Evolutionary conservation across 108 stramenopile species (phyloP).

Genomic region (Nannochloropsis oceanica): DNA sequence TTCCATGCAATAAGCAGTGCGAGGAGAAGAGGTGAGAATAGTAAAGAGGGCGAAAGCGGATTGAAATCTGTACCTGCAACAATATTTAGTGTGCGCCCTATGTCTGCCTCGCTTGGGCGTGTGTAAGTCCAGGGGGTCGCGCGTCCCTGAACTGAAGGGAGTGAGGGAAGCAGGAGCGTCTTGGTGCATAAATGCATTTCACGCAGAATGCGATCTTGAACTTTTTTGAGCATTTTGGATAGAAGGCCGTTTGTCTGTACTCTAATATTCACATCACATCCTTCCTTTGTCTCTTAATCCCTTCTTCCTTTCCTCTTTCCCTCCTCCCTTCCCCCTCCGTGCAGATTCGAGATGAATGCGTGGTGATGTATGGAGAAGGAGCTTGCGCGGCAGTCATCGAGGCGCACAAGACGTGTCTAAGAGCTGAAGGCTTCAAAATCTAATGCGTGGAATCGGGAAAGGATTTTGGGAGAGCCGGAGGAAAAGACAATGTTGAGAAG

Average conservation of each 20-base stretch:
- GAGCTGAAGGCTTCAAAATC: constrained; percentile 76
- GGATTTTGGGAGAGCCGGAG: background rate
- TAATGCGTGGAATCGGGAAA: constrained; percentile 28
- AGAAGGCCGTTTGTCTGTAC: background rate
- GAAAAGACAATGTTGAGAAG: background rate
- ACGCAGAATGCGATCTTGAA: too few relatives aligned
- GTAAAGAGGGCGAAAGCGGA: too few relatives aligned
- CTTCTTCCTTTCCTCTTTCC: background rate
- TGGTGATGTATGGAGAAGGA: constrained; percentile 72
- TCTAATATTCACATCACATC: background rate
- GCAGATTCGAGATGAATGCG: constrained; percentile 68
- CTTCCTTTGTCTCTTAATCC: background rate
- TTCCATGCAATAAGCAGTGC: too few relatives aligned
- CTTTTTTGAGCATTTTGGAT: too few relatives aligned
- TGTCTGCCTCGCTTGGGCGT: too few relatives aligned
- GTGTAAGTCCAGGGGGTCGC: too few relatives aligned
- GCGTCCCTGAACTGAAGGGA: too few relatives aligned
- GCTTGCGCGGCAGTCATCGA: constrained; percentile 76
- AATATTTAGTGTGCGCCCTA: too few relatives aligned
- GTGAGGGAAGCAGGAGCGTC: too few relatives aligned
- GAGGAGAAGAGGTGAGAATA: too few relatives aligned
- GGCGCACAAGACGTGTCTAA: constrained; percentile 85
- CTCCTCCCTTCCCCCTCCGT: background rate
- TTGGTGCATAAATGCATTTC: too few relatives aligned
- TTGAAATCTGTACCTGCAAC: too few relatives aligned